Base-by-base conservation (phyloP, 106 monocot genomes). In the Amphibolis antarctica region DNA sequence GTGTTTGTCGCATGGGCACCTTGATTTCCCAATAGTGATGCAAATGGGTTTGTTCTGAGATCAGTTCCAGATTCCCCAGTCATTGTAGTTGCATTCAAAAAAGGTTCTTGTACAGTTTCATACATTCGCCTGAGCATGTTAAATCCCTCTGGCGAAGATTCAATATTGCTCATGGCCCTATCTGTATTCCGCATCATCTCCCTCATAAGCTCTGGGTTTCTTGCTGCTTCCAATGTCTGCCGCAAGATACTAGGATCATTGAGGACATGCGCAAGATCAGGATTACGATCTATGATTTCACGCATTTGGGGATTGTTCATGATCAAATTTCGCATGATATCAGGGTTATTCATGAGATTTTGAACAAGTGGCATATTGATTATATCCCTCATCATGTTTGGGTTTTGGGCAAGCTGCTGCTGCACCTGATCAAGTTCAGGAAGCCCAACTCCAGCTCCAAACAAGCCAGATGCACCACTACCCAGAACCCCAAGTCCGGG, bases 161-260 rank as follows among this genome's bases (percentile, higher is more conserved):
- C 94, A 61, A 94, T 94, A 68, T 94, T 94, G 63, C 94, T 94
- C 94, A 94, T 94, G 12, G 94, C 94, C 71, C 94, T 77, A 60
- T 94, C 94, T 15, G 94, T 94, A 73, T 94, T 94, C 11, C 94
- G 74, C 94, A 94, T 94, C 84, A 94, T 85, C 68, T 94, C 94
- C 55, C 94, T 81, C 94, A 94, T 94, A 12, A 94, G 79, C 71
- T 94, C 94, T 28, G 94, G 94, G 69, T 94, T 94, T 51, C 94
- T 83, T 50, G 86, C 82, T 25, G 83, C 89, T 76, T 94, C 94
- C n/a, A 94, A 47, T 51, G 89, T 89, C 66, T 94, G 94, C 19
- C 89, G 76, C 1, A 94, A 75, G 29, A 79, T 86, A 73, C 73
- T 79, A 15, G 94, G 89, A 60, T 94, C 89, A 71, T 94, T 94